These are phyloP conservation scores for Cytospora chrysosperma DNA, from an alignment of 2,329 filamentous ascomycete genomes.

Conservation along the genomic window DNA sequence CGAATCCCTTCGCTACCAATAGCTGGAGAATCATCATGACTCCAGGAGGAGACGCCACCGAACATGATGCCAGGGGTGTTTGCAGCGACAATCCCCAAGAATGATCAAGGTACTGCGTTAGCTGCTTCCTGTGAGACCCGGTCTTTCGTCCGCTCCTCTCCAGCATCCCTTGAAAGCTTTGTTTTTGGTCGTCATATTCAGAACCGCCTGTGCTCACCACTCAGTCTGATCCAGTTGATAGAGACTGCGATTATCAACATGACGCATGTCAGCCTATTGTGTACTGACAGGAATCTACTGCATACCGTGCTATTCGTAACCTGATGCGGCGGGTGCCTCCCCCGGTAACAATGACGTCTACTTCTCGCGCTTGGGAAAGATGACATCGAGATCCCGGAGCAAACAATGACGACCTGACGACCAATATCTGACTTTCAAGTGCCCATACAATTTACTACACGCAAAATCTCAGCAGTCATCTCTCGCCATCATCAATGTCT, in stretches of 20 bases:
- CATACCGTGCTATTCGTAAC: slow-evolving; percentile 1
- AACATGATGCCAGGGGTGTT: not conserved
- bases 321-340: slow-evolving; percentile 2
- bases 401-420: slow-evolving; percentile 3
- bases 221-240: not conserved
- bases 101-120: not conserved
- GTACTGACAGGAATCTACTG: not conserved
- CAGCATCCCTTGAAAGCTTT: not conserved
- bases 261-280: slow-evolving; percentile 5
- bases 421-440: not conserved
- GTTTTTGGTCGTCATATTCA: not conserved
- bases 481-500: not conserved
- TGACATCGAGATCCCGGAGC: not conserved
- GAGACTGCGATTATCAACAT: not conserved
- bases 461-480: not conserved
- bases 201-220: not conserved
- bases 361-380: not conserved
- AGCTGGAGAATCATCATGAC: not conserved
- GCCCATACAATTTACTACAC: not conserved
- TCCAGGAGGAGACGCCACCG: not conserved
- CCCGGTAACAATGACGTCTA: slow-evolving; percentile 14
- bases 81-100: not conserved
- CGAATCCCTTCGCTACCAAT: not conserved
- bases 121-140: not conserved
- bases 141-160: not conserved